Evolutionary conservation across 176 grass and related monocot species (phyloP), one percentile per base, ranked within the genome.

Genomic region (Carex kokanica): DNA sequence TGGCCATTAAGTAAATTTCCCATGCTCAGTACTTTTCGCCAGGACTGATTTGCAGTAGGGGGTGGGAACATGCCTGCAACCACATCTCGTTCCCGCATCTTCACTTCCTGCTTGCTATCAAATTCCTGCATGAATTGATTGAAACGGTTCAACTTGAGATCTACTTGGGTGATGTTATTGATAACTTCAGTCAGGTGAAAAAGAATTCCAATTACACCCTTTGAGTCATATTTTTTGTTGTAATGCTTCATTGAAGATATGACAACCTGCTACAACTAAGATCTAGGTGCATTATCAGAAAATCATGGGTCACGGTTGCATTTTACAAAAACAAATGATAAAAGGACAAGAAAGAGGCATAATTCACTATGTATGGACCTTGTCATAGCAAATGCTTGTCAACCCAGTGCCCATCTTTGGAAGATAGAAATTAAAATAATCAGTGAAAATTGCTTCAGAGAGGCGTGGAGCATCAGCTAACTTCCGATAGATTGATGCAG

Each of bases 11-110:
- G 84, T 86, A 95, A 93, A 93, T 98, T 98, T 74, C 95, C 92
- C 95, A 98, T 98, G 88, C 95, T 98, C 90, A 95, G 78, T 84
- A 98, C 92, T 86, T 98, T 95, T 84, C 95, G 91, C 95, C 95
- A 98, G 54, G 95, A 95, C 78, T 95, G 91, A 85, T 87, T 95
- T 74, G 88, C 89, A 80, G 92, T 95, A 75, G 95, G 92, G 7
- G 88, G 91, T 77, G 92, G 91, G 89, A 98, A 98, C 64, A 98
- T 78, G 62, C 74, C 91, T 80, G 89, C 85, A 41, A 98, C 88
- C 58, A 79, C 85, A 78, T 91, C 92, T 87, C 92, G 91, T 84
- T 95, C 95, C 25, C 60, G 80, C 79, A 87, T 89, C 45, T 84
- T 88, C 32, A 95, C 92, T 74, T 75, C 81, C 83, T 98, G 84